Evolutionary conservation across 208 protist species (phyloP), one percentile per base, ranked within the genome.

Genomic region (Acanthamoeba sp.): DNA sequence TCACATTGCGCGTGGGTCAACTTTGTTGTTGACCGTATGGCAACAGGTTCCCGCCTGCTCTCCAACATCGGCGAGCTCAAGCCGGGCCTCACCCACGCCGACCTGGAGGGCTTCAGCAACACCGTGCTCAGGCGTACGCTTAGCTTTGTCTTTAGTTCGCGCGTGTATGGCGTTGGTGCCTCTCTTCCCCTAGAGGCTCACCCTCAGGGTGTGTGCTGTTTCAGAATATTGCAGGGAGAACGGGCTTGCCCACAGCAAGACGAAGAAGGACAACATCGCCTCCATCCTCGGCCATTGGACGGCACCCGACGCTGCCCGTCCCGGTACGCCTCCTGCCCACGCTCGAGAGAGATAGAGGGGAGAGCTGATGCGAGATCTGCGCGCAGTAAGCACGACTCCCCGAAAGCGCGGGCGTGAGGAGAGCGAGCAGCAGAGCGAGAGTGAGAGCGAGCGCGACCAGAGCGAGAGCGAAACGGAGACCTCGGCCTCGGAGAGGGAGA

Each of bases 81-180:
- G 66, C 66, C 66, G 29, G 66, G 66, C 10, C 66, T 76, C 16
- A 76, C 66, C 12, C 36, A 76, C 14, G 66, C 36, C 16, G 66
- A 76, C n/a, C 66, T 76, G 29, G 66, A 76, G 36, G 66, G 66
- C 66, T 76, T 76, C 36, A 76, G 66, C 36, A 76, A 76, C 66
- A 76, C 66, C 66, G 29, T 76, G 29, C 66, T 76, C n/a, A 5
- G 66, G 66, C 66, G 66, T 76, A 76, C 66, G 66, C n/a, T 40
- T 20, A 22, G 4, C 16, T 22, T 7, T 1, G 14, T 22, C n/a
- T 6, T n/a, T 20, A 0, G 24, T 62, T 20, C 14, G 18, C 55
- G 9, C 55, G n/a, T 29, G 4, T 22, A n/a, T n/a, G 14, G 10
- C 0, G 10, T 50, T 14, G 5, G 12, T 50, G 12, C 18, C 45